Percentiles rank a stretch among this genome's conserved stretches.
Conservation (phyloP, 2,329 filamentous ascomycete genomes). For the Aspergillus sp. region DNA sequence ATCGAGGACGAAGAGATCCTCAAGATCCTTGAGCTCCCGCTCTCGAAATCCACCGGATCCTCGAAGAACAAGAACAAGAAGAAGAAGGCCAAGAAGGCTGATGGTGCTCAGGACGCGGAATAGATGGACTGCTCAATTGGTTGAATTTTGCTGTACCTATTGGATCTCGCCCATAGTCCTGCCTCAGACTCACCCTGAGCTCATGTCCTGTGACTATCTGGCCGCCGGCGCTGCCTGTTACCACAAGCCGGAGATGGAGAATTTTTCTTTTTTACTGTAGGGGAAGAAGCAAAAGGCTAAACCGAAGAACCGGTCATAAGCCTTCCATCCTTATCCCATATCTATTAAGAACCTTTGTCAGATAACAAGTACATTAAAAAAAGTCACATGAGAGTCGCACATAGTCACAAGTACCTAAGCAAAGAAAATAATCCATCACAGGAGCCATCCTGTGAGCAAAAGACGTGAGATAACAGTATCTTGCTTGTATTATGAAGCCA, state of each 20-base stretch:
- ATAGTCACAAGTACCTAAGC: slow-evolving; percentile 13
- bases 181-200: slow-evolving; percentile 19
- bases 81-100: slow-evolving; percentile 63
- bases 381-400: slow-evolving; percentile 14
- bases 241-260: slow-evolving; percentile 3
- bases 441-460: neutral
- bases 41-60: slow-evolving; percentile 61
- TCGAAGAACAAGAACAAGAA: slow-evolving; percentile 93
- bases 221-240: slow-evolving; percentile 4
- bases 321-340: neutral
- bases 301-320: neutral
- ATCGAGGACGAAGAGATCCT: slow-evolving; percentile 94
- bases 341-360: slow-evolving; percentile 13
- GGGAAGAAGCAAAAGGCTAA: neutral
- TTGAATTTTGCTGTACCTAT: slow-evolving; percentile 17
- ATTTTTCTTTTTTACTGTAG: slow-evolving; percentile 1
- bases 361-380: slow-evolving; percentile 19
- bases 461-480: neutral
- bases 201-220: slow-evolving; percentile 8
- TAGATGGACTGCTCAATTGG: slow-evolving; percentile 29
- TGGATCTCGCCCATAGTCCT: slow-evolving; percentile 12
- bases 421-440: neutral
- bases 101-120: slow-evolving; percentile 45
- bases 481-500: neutral
- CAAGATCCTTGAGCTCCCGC: slow-evolving; percentile 86